These are phyloP conservation scores for Decorospora gaudefroyi DNA, from an alignment of 2,329 filamentous ascomycete genomes.

Conservation along the genomic window DNA sequence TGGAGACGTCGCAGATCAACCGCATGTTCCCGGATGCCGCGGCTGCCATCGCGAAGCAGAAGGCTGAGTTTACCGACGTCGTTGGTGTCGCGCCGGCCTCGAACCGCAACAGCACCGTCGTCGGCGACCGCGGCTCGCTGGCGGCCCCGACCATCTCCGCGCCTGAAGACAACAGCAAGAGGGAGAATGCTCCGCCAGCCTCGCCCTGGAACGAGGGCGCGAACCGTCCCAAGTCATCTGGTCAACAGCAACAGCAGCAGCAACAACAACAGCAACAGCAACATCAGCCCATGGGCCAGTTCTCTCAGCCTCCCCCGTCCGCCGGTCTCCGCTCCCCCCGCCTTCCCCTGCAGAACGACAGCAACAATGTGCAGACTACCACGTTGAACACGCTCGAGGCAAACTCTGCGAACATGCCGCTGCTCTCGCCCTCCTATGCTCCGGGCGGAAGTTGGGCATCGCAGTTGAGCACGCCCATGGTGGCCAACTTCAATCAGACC, in stretches of 20 bases:
- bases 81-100: conserved; percentile 88
- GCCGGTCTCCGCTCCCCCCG: conserved; percentile 81
- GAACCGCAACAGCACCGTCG: conserved; percentile 85
- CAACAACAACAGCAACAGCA: conserved; percentile 61
- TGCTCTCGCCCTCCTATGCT: conserved; percentile 78
- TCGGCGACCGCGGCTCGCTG: conserved; percentile 75
- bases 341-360: conserved; percentile 66
- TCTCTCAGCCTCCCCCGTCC: conserved; percentile 74
- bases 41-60: conserved; percentile 97
- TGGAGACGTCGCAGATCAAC: conserved; percentile 91
- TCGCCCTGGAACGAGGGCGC: conserved; percentile 76
- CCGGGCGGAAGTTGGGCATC: conserved; percentile 95
- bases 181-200: conserved; percentile 65
- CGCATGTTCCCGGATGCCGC: conserved; percentile 99
- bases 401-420: conserved; percentile 70
- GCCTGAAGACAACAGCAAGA: conserved; percentile 65
- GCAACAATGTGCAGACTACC: conserved; percentile 77
- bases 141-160: conserved; percentile 74
- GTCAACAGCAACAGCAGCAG: conserved; percentile 60
- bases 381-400: conserved; percentile 76
- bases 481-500: conserved; percentile 72
- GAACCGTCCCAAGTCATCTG: conserved; percentile 74
- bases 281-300: conserved; percentile 83
- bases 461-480: conserved; percentile 97
- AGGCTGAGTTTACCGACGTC: conserved; percentile 95